phyloP scores from a whole-genome alignment of 1,284 basidiomycete species.

The Afroboletus lepidellus region DNA sequence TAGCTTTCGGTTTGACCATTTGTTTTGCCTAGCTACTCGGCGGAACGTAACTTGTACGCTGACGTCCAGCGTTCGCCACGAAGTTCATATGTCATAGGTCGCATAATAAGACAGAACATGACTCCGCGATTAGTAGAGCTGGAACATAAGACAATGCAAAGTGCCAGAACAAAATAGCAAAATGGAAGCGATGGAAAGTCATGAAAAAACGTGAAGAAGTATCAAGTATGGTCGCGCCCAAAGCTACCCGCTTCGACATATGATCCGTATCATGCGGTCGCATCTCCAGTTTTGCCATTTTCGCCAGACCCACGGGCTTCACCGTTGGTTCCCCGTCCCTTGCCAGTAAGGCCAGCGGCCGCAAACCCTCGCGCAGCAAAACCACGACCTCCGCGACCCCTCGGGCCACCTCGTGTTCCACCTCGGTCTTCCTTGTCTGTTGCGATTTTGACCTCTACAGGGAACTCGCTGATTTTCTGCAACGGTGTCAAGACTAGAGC shows the following conservation, averaged over 20 bases:
- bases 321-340: conserved; percentile 34
- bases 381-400: conserved; percentile 55
- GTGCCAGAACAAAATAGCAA: conserved; percentile 15
- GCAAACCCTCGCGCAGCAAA: conserved; percentile 64
- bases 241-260: conserved; percentile 19
- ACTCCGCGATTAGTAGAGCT: conserved; percentile 22
- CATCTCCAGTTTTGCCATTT: conserved; percentile 27
- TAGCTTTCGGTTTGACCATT: no score
- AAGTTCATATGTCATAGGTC: no score
- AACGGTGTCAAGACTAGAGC: background rate
- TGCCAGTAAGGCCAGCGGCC: conserved; percentile 62
- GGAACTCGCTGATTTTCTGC: conserved; percentile 65
- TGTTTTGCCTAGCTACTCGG: no score
- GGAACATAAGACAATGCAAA: conserved; percentile 12
- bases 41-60: no score
- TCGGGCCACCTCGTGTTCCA: conserved; percentile 38
- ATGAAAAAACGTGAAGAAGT: conserved; percentile 22
- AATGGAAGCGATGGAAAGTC: conserved; percentile 14
- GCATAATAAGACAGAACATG: conserved; percentile 24
- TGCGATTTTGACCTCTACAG: conserved; percentile 67
- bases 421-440: conserved; percentile 57
- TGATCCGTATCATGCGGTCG: conserved; percentile 24
- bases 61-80: no score
- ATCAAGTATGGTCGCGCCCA: conserved; percentile 18
- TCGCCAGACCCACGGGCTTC: conserved; percentile 32